These are phyloP conservation scores for Sherardia arvensis DNA, from an alignment of 257 asterid species.

Conservation along the genomic window DNA sequence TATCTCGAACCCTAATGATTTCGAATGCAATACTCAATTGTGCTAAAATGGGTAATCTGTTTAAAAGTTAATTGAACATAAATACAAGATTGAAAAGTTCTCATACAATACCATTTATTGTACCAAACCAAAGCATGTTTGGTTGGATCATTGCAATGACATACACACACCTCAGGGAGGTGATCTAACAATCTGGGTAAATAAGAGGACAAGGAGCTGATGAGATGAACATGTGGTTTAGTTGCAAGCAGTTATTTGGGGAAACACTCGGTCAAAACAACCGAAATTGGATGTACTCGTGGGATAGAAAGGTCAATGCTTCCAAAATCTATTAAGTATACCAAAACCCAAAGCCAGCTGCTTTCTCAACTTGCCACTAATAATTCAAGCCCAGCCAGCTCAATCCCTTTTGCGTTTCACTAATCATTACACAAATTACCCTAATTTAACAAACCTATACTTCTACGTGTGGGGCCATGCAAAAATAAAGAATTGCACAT, in stretches of 20 bases:
- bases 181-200: background rate
- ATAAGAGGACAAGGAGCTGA: background rate
- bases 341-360: background rate
- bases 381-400: background rate
- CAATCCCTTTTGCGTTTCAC: background rate
- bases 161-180: background rate
- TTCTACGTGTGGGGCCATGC: background rate
- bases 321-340: background rate
- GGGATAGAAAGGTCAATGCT: background rate
- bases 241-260: background rate
- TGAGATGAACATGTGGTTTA: background rate
- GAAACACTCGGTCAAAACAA: background rate
- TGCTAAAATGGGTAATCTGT: no score
- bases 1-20: no score
- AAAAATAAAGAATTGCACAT: background rate
- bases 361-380: background rate
- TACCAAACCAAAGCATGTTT: background rate
- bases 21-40: no score
- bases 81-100: no score
- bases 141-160: no score
- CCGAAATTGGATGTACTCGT: background rate
- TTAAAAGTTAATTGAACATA: no score
- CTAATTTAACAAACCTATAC: background rate
- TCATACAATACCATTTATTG: no score
- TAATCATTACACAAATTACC: background rate